A percentile compares a stretch with the other conserved stretches of the same genome.
These are phyloP conservation scores for Bacidia rubella DNA, from an alignment of 495 filamentous ascomycete genomes.

Conservation along the genomic window DNA sequence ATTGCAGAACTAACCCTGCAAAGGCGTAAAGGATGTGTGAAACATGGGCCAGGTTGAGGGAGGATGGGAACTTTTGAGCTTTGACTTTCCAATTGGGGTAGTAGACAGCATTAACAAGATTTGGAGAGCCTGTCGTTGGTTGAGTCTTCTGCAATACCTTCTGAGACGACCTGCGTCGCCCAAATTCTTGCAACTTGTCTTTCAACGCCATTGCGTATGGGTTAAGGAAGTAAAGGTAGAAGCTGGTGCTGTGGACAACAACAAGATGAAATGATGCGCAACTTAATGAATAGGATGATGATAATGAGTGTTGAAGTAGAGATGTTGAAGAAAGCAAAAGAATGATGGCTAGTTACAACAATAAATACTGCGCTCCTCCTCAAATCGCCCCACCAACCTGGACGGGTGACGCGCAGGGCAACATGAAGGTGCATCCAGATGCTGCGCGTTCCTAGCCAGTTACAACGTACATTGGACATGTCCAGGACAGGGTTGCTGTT, in stretches of 20 bases:
- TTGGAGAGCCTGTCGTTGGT: background rate
- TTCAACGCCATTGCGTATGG: background rate
- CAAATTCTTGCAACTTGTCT: background rate
- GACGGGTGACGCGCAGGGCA: background rate
- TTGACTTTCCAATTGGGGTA: slow-evolving; percentile 82
- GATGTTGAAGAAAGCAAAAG: background rate
- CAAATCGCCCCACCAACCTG: background rate
- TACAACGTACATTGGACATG: too few species aligned
- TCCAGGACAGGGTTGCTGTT: too few species aligned
- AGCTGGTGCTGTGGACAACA: background rate
- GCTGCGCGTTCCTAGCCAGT: too few species aligned
- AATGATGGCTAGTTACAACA: background rate
- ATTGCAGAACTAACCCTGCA: slow-evolving; percentile 40
- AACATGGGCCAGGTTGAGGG: slow-evolving; percentile 52
- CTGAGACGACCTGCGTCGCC: background rate
- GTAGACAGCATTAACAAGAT: slow-evolving; percentile 57
- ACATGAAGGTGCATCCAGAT: background rate
- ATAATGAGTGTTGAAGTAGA: background rate
- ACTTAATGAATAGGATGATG: background rate
- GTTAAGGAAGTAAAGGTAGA: background rate
- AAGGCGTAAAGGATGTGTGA: slow-evolving; percentile 86
- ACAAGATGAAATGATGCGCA: background rate
- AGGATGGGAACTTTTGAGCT: slow-evolving; percentile 61
- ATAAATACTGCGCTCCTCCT: background rate
- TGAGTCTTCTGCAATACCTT: background rate